A percentile compares a stretch with the other conserved stretches of the same genome.
Conservation (phyloP, 345 rosid species). For the Eucalyptus guilfoylei region DNA sequence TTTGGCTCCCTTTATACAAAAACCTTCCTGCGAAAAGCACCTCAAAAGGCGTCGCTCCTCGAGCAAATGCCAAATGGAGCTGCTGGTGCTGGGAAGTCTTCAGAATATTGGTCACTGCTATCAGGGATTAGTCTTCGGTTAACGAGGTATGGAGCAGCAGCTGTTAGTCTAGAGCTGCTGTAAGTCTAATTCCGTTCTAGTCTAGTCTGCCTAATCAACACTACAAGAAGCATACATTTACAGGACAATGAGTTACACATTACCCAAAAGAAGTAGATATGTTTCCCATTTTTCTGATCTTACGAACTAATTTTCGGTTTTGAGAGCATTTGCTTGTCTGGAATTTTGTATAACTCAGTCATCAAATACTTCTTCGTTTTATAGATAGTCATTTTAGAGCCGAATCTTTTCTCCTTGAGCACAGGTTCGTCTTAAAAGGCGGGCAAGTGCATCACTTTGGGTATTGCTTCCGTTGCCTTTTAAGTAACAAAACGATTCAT, state of each 20-base stretch:
- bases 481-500: background rate
- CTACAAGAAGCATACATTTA: background rate
- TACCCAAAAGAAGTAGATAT: background rate
- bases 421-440: background rate
- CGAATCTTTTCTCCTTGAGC: background rate
- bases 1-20: constrained; percentile 65
- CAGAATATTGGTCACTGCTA: background rate
- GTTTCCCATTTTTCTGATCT: background rate
- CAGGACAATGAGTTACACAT: background rate
- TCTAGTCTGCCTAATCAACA: background rate
- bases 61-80: constrained; percentile 28
- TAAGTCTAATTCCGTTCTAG: background rate
- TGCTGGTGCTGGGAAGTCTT: constrained; percentile 7
- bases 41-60: constrained; percentile 17
- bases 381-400: background rate
- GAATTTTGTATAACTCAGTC: background rate
- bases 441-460: background rate
- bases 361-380: background rate
- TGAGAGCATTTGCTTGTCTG: background rate
- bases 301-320: background rate
- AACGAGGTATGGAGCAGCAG: background rate
- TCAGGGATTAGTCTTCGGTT: background rate
- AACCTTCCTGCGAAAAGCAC: constrained; percentile 28
- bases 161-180: background rate
- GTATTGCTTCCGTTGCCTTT: background rate